Evolutionary conservation across 1,284 basidiomycete species (phyloP).

Genomic region (Heimioporus retisporus): DNA sequence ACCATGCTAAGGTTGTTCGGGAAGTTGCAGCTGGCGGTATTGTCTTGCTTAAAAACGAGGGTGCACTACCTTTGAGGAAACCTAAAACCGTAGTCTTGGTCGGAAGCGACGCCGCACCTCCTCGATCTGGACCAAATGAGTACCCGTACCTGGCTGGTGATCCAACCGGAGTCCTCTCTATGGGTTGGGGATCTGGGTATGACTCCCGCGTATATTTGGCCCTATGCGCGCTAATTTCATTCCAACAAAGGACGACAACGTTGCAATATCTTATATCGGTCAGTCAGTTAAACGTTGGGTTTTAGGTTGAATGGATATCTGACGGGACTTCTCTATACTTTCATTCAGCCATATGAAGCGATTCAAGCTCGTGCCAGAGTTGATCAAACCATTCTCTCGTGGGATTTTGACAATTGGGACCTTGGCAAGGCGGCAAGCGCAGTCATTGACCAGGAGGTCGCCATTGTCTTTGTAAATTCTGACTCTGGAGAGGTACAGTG

Average conservation of each 20-base stretch:
- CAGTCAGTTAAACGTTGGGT: slow-evolving; percentile 19
- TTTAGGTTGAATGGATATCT: not conserved
- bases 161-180: slow-evolving; percentile 62
- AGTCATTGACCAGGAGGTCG: slow-evolving; percentile 41
- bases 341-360: slow-evolving; percentile 50
- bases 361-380: slow-evolving; percentile 44
- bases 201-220: slow-evolving; percentile 1
- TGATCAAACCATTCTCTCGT: slow-evolving; percentile 48
- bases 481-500: slow-evolving; percentile 49
- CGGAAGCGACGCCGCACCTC: slow-evolving; percentile 67
- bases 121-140: slow-evolving; percentile 65
- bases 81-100: slow-evolving; percentile 47
- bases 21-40: slow-evolving; percentile 78
- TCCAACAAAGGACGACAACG: slow-evolving; percentile 43
- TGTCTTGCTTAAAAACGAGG: slow-evolving; percentile 82
- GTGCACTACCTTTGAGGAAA: slow-evolving; percentile 63
- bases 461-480: slow-evolving; percentile 52
- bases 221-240: not conserved
- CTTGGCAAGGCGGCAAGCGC: slow-evolving; percentile 36
- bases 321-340: too few species aligned
- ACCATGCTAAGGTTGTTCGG: slow-evolving; percentile 65
- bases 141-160: slow-evolving; percentile 60
- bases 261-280: slow-evolving; percentile 52
- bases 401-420: slow-evolving; percentile 49
- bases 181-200: slow-evolving; percentile 74